Evolutionary conservation across 352 stramenopile genomes (phyloP), one percentile per base, ranked within the genome.

Genomic region (Thalassiosira livingstoniorum): DNA sequence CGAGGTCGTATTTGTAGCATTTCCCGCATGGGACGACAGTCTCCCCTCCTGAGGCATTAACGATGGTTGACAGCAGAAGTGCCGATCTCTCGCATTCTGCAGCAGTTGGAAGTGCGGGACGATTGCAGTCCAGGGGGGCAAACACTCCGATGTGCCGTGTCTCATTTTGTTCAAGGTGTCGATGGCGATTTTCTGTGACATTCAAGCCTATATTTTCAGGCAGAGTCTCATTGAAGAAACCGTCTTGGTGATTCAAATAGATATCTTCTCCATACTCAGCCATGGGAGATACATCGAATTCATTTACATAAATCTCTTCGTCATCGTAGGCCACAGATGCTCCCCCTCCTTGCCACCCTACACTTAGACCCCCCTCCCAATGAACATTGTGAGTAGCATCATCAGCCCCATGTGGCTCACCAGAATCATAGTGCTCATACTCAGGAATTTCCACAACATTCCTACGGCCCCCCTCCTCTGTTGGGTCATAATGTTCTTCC

Each of bases 1-100:
- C 39, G 4, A 86, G 57, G 60, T 88, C 82, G 64, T 81, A 86
- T 23, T 60, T 60, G 67, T 69, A 72, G 62, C 78, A 86, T 34
- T 60, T 53, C n/a, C 78, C 78, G 66, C 78, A 86, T 2, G 71
- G 78, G 4, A 86, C 66, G 13, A 70, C 37, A 10, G 80, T 60
- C 29, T 63, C 45, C 1, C 34, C 73, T 15, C 39, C 39, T 15
- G 27, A 25, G n/a, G 51, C 57, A 42, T 3, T 21, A 25, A 53
- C 31, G 47, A 80, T 65, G 10, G 80, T 47, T 15, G 70, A 15
- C 4, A 64, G 71, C 21, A 78, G 5, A 31, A 67, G 23, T 7
- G 78, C 35, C 54, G 21, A 61, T 1, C 57, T 35, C 27, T 66
- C 53, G 42, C 70, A 81, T 11, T 68, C 18, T 4, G 18, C n/a